Base-by-base conservation (phyloP, 495 filamentous ascomycete genomes). In the Podospora pseudocomata region DNA sequence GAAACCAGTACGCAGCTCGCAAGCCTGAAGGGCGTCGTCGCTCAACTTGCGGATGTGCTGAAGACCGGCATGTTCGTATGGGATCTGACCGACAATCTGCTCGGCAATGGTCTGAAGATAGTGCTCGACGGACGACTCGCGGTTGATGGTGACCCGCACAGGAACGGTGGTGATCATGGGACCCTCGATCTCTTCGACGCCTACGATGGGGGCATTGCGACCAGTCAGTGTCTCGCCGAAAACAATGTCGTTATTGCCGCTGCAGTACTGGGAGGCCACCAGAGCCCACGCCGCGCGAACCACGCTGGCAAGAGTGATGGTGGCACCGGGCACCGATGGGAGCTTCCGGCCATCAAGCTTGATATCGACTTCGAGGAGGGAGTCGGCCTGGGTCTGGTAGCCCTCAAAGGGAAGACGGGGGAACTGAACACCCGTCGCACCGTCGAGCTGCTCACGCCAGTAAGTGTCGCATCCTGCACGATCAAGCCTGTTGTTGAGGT, bases 11-110 rank as follows among this genome's bases (percentile, higher is more conserved):
- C 73, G 74, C 19, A 89, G 83, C 65, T 90, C 88, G 65, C 88
- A 90, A 16, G 89, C 89, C 68, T 86, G 79, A 44, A 85, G 80
- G 4, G 89, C 85, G 69, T 91, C 89, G 0, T 78, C 71, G 71
- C 85, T 87, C 49, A 91, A 79, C 23, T 82, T 80, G 66, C 86
- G 80, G 67, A 93, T 93, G 64, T 90, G 83, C 74, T 91, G 87
- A 74, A 93, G 80, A 6, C 90, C 90, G 72, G 86, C 82, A 60
- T 91, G 88, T 75, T 93, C 85, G 72, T 88, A 87, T 0, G 86
- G 81, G 5, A 87, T 86, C 1, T 84, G 82, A 1, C 79, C 78
- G 20, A 86, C 74, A 26, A 84, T 80, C 16, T 82, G 76, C 53
- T 85, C 78, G 60, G 90, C 86, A 2, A 92, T 78, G 0, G 75